phyloP scores from a whole-genome alignment of 352 stramenopile genomes.

The Pythium vanterpoolii region DNA sequence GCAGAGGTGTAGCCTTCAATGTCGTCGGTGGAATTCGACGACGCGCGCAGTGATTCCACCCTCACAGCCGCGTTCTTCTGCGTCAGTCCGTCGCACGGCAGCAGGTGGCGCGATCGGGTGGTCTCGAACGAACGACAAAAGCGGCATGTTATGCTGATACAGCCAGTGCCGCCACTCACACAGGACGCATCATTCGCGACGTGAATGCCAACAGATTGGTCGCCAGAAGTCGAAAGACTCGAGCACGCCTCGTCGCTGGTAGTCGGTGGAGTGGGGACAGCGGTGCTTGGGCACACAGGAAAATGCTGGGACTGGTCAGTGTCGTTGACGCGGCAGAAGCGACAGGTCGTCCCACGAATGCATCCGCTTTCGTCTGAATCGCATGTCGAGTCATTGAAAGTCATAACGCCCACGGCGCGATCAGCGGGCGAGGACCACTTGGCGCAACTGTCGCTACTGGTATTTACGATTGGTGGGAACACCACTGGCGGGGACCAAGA shows the following conservation, averaged over 20 bases:
- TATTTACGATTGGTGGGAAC: too few species aligned
- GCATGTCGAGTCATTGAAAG: background rate
- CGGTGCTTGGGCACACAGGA: background rate
- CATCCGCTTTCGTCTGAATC: constrained; percentile 19
- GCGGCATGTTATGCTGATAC: constrained; percentile 12
- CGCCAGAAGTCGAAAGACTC: background rate
- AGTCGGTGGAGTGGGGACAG: background rate
- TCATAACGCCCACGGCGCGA: background rate
- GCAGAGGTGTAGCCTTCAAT: background rate
- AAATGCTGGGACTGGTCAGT: constrained; percentile 15
- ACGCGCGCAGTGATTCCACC: background rate
- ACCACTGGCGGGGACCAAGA: background rate
- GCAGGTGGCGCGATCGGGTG: constrained; percentile 1
- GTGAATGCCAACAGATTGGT: constrained; percentile 12
- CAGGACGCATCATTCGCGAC: constrained; percentile 14
- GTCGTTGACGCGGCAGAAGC: constrained; percentile 29
- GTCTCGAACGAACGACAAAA: constrained; percentile 8
- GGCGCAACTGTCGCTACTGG: background rate
- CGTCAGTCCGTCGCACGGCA: background rate
- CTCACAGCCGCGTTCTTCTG: background rate
- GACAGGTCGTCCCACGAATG: constrained; percentile 21
- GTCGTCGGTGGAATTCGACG: background rate
- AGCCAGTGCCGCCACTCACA: constrained; percentile 7
- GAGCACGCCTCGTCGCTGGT: background rate
- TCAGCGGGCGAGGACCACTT: background rate